Evolutionary conservation across 2,329 filamentous ascomycete species (phyloP), one percentile per base, ranked within the genome.

Genomic region (Aspergillus luchuensis): DNA sequence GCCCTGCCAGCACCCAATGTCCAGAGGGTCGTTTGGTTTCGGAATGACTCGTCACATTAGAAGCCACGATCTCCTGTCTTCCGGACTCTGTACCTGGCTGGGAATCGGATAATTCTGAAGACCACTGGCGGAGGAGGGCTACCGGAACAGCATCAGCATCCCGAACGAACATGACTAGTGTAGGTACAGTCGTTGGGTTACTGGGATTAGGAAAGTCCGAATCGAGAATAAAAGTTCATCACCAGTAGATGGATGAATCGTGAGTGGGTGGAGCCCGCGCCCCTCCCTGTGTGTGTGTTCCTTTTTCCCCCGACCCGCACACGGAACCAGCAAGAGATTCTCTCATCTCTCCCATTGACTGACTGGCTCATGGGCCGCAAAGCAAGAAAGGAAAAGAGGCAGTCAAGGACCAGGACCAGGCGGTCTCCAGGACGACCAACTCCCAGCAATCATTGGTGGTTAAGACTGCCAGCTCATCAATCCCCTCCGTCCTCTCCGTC

Each of bases 341-440:
- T 36, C 33, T 36, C 33, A 13, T 13, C 33, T 36, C 33, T 15
- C 11, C 11, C 33, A 13, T 13, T 36, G 33, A 36, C 33, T 36
- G 33, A 36, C 33, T 36, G 33, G 33, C 50, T 38, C 50, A 53
- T 53, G 33, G 19, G 25, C 25, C 50, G 28, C 28, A 30, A 30
- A 30, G 28, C 28, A 53, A 19, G 8, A 10, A 23, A 13, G 15
- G 8, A 10, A 5, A 21, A 43, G 17, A 43, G 39, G 3, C 39
- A 45, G 19, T 21, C 33, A 21, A 38, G n/a, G 17, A 13, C 50
- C 50, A 33, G 41, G 41, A 13, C 50, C 33, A 33, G 41, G 41
- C 41, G 43, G 56, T 61, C 58, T 57, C 61, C 56, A 51, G 56
- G 61, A 61, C 61, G 52, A 63, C 61, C 58, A 43, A 43, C 36